Percentiles rank a stretch among this genome's conserved stretches.
Evolutionary conservation across 2,329 filamentous ascomycete genomes (phyloP).

Genomic region (Grosmannia penicillata): DNA sequence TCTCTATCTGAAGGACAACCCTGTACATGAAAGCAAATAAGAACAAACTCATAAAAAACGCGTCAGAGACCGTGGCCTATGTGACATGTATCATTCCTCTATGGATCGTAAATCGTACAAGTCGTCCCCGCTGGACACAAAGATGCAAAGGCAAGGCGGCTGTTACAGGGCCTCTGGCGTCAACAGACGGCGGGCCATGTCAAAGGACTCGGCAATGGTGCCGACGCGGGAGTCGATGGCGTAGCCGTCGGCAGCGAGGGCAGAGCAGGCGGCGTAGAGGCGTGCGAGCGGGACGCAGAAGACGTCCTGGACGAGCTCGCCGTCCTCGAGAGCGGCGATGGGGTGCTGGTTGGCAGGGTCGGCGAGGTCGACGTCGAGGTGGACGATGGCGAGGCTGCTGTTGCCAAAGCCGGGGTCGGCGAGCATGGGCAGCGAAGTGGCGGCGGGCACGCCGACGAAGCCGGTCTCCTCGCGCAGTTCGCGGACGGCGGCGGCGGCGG

Average conservation of each 20-base stretch:
- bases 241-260: slow-evolving; percentile 53
- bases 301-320: slow-evolving; percentile 62
- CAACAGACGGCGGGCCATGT: slow-evolving; percentile 45
- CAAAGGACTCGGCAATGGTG: slow-evolving; percentile 63
- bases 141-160: background rate
- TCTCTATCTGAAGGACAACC: too few species aligned
- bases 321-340: slow-evolving; percentile 58
- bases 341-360: slow-evolving; percentile 54
- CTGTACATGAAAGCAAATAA: too few species aligned
- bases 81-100: too few species aligned
- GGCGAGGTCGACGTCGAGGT: slow-evolving; percentile 57
- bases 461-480: slow-evolving; percentile 55
- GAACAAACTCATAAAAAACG: background rate
- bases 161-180: background rate
- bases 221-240: slow-evolving; percentile 69
- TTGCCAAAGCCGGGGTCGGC: slow-evolving; percentile 50
- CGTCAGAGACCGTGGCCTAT: too few species aligned
- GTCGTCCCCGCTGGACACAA: background rate
- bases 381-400: slow-evolving; percentile 54
- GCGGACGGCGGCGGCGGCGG: slow-evolving; percentile 45
- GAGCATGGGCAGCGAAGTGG: slow-evolving; percentile 10
- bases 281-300: slow-evolving; percentile 51
- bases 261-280: slow-evolving; percentile 52
- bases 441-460: slow-evolving; percentile 38
- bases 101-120: background rate